Conservation (phyloP, 108 stramenopile species). For the Fragilaria crotonensis region DNA sequence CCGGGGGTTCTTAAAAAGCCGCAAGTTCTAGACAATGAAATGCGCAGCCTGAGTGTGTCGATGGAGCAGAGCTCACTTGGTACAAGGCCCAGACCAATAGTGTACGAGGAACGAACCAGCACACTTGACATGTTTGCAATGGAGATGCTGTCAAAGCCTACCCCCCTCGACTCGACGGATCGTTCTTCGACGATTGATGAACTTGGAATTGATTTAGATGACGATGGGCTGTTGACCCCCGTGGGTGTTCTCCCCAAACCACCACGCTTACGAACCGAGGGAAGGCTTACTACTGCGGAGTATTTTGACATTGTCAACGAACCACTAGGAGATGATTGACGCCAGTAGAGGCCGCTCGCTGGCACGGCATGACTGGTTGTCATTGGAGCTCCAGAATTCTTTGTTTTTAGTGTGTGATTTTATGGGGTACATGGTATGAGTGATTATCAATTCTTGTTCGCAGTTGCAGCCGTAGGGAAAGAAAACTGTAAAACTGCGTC, state of each 20-base stretch:
- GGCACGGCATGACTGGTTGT: constrained; percentile 2
- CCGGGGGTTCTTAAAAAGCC: constrained; percentile 22
- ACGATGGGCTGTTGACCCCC: constrained; percentile 9
- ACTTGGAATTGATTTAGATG: constrained; percentile 37
- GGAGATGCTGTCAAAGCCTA: constrained; percentile 34
- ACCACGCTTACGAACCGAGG: constrained; percentile 1
- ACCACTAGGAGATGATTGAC: constrained; percentile 12
- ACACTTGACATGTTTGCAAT: constrained; percentile 34
- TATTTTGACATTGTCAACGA: constrained; percentile 27
- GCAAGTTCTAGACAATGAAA: constrained; percentile 30
- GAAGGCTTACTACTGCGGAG: constrained; percentile 32
- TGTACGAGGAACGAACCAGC: constrained; percentile 10
- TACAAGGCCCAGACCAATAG: constrained; percentile 14
- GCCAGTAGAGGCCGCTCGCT: neutral
- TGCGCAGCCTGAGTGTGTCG: constrained; percentile 47
- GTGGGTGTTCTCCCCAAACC: constrained; percentile 13
- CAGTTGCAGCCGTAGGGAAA: neutral
- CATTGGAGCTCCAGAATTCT: no score
- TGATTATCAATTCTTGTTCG: no score
- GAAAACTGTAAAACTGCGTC: neutral
- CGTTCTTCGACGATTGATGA: constrained; percentile 46
- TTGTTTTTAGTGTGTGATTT: no score
- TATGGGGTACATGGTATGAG: no score
- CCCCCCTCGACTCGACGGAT: constrained; percentile 17
- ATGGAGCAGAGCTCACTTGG: constrained; percentile 26